Evolutionary conservation across 139 green algal species (phyloP).

Genomic region (Chlamydomonas incerta): DNA sequence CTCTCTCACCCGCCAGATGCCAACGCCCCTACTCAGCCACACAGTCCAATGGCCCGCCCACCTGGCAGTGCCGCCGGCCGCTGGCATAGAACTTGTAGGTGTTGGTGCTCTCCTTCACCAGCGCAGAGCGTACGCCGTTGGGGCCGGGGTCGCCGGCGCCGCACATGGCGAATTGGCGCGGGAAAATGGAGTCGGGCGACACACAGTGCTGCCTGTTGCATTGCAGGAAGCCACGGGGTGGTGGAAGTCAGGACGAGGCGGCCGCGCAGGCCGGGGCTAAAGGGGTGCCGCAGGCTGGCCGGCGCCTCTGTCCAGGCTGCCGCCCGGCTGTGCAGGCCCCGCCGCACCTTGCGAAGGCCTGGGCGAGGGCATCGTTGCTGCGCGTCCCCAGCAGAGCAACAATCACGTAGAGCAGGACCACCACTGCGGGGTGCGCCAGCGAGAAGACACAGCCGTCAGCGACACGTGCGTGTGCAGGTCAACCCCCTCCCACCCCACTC

Average conservation of each 20-base stretch:
- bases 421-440: too few species aligned
- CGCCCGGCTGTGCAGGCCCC: too few species aligned
- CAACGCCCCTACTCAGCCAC: too few species aligned
- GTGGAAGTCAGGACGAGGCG: background rate
- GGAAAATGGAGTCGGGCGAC: background rate
- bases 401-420: background rate
- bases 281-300: too few species aligned
- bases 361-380: background rate
- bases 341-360: too few species aligned
- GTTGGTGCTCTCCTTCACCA: slow-evolving; percentile 32
- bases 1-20: too few species aligned
- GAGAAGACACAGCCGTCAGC: too few species aligned
- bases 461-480: too few species aligned
- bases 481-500: too few species aligned
- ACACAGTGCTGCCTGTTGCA: background rate
- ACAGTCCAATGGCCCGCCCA: too few species aligned
- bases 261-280: too few species aligned
- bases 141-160: background rate
- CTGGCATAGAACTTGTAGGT: slow-evolving; percentile 54
- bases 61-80: slow-evolving; percentile 43
- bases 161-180: slow-evolving; percentile 27
- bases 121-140: background rate
- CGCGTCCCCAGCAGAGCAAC: background rate
- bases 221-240: background rate
- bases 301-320: too few species aligned